Evolutionary conservation across 2,329 filamentous ascomycete species (phyloP), one percentile per base, ranked within the genome.

Genomic region (Pseudonectria foliicola): DNA sequence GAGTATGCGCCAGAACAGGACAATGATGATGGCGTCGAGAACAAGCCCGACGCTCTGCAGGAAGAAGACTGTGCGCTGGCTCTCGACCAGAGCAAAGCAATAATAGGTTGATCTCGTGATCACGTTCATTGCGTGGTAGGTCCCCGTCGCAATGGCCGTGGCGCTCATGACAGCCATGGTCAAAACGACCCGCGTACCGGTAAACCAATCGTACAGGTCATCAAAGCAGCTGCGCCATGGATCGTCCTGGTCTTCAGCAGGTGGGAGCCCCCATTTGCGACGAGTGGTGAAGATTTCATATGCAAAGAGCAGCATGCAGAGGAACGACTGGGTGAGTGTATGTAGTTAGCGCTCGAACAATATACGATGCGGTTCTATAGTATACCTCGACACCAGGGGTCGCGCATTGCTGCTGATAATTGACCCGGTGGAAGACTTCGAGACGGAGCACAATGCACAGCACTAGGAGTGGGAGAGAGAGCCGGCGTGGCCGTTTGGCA

Each of bases 1-100:
- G 5, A 77, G 50, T 4, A 73, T 57, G 25, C 70, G 64, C 71
- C 73, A 76, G 3, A 63, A 39, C 8, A 72, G 50, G n/a, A 72
- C 48, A 13, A 69, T 47, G 33, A 74, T 66, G 26, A 54, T 37
- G 6, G 64, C 61, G 43, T 77, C 72, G 5, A 72, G 54, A 14
- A 63, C 38, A 13, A 75, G 49, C 0, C 68, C 67, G 2, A 61
- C 13, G 31, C 63, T 40, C 40, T 75, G 73, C 6, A 68, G 44
- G n/a, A 57, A 41, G 1, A 67, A 42, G 2, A 66, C 54, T 13
- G 51, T 51, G 4, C 53, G 46, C 3, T 52, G 52, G 33, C 55
- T 62, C 35, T 73, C 70, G 11, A 61, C 40, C 4, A 59, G 45
- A 4, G 58, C 43, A 13, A 71, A 68, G 45, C 73, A 77, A 37